Evolutionary conservation across 495 filamentous ascomycete genomes (phyloP), one percentile per base, ranked within the genome.

Genomic region (Xylaria castorea): DNA sequence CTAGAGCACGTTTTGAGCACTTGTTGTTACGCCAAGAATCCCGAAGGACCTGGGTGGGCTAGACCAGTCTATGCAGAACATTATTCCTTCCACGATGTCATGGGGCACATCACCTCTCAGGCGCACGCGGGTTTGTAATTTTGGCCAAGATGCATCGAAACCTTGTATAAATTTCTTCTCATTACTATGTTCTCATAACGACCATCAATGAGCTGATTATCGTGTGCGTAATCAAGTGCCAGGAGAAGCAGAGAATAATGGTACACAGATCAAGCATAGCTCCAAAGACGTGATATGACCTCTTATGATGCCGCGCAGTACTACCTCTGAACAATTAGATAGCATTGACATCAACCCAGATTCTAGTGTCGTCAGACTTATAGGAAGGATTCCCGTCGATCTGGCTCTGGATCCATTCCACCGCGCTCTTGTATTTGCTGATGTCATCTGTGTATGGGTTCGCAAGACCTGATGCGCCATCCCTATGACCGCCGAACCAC

Each of bases 401-500:
- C 55, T 58, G 55, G 55, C 30, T 34, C 30, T 58, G 55, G 16
- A 58, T 58, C 55, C 55, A 58, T 34, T 58, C 27, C 55, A 58
- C 55, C 27, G 55, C 55, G 16, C 30, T 58, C 55, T 58, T 58
- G 7, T 58, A 58, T 16, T 30, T 58, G 5, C 34, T 32, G 55
- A 58, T 58, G 30, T 58, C 55, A 16, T 14, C 12, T 0, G 55
- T 58, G 30, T 58, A 7, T 20, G 55, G 55, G 30, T 58, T 58
- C 18, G 55, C 55, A 34, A 58, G 55, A 20, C 55, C 55, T 32
- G 55, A 58, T 34, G 25, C 55, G 55, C 55, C 55, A 34, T 58
- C 7, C 30, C 55, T 30, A 20, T 58, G 55, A 34, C 55, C 55
- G 18, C 3, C 55, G 7, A 58, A 58, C 55, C 55, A 58, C 1